Conservation (phyloP, 2,329 filamentous ascomycete genomes). For the Paramyrothecium sp. region DNA sequence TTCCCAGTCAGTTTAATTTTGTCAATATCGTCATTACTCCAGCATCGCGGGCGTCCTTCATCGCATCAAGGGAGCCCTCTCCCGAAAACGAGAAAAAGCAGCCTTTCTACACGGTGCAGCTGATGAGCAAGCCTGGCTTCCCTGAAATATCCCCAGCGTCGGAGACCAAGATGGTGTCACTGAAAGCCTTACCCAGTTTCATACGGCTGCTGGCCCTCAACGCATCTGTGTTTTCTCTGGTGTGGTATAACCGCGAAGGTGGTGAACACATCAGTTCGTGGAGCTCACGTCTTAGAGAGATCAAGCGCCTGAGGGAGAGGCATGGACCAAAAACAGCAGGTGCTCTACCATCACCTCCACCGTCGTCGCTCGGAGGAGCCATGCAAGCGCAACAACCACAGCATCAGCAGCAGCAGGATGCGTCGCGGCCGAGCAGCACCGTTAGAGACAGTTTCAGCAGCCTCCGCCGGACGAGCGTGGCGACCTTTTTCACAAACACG, state of each 20-base stretch:
- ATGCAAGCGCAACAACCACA: constrained; percentile 14
- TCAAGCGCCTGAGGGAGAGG: constrained; percentile 76
- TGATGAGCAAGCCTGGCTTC: constrained; percentile 84
- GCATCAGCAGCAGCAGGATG: constrained; percentile 18
- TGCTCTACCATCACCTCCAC: constrained; percentile 21
- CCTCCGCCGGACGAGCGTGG: constrained; percentile 61
- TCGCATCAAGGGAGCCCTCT: constrained; percentile 54
- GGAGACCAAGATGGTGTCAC: constrained; percentile 83
- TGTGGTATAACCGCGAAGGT: constrained; percentile 78
- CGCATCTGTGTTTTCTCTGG: constrained; percentile 86
- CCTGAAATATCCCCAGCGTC: constrained; percentile 89
- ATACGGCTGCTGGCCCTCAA: constrained; percentile 88
- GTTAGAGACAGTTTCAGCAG: constrained; percentile 62
- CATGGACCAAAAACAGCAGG: constrained; percentile 44
- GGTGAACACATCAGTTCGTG: constrained; percentile 87
- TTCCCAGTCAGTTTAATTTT: constrained; percentile 93
- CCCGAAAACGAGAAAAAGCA: constrained; percentile 33
- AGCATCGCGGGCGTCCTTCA: constrained; percentile 74
- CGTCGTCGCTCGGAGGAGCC: constrained; percentile 24
- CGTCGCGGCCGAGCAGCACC: constrained; percentile 42
- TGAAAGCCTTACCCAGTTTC: constrained; percentile 78
- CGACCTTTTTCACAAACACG: constrained; percentile 60
- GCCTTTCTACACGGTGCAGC: constrained; percentile 82
- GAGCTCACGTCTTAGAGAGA: constrained; percentile 82
- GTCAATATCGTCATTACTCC: constrained; percentile 96